Evolutionary conservation across 139 green algal genomes (phyloP), one percentile per base, ranked within the genome.

Genomic region (Coelastrella sp.): DNA sequence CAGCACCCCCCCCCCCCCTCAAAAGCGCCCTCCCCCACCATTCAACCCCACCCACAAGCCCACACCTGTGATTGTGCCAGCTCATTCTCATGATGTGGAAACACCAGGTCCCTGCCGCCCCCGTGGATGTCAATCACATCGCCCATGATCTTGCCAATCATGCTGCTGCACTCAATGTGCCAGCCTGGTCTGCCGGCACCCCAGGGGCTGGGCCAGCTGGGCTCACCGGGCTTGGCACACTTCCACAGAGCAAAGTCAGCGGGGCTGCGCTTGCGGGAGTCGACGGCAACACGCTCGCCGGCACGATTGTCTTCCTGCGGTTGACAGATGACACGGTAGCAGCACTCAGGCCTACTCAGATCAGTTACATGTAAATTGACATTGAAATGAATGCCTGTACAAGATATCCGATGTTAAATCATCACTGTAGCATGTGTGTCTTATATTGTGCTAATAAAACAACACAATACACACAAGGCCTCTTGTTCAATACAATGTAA

Each of bases 211-310:
- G 95, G 92, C 98, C 98, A 99, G 14, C 92, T 94, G 1, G 97
- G 96, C 94, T 99, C 98, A 32, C 96, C 96, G 0, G 94, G 90
- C 95, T 99, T 99, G 79, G 97, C 96, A 0, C 93, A 93, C 93
- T 99, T 99, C 97, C 97, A 99, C n/a, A 99, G 95, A 8, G 96
- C 98, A 96, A 99, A 99, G 91, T 99, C 98, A 0, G 95, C 96
- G 0, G 97, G 92, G 22, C 95, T 93, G 20, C 95, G 94, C 94
- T 99, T 99, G 58, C 97, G 92, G 17, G 56, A 90, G 90, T 99
- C 98, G 54, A 99, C 93, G 1, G 94, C 95, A 61, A 99, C 97
- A 7, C 98, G 92, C 92, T 99, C 96, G 7, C 98, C 98, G 5
- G 97, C 96, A 10, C 96, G 94, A 84, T 91, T 91, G 87, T 87